Evolutionary conservation across 148 eudicot genomes (phyloP).

Genomic region (Persicaria tinctoria): DNA sequence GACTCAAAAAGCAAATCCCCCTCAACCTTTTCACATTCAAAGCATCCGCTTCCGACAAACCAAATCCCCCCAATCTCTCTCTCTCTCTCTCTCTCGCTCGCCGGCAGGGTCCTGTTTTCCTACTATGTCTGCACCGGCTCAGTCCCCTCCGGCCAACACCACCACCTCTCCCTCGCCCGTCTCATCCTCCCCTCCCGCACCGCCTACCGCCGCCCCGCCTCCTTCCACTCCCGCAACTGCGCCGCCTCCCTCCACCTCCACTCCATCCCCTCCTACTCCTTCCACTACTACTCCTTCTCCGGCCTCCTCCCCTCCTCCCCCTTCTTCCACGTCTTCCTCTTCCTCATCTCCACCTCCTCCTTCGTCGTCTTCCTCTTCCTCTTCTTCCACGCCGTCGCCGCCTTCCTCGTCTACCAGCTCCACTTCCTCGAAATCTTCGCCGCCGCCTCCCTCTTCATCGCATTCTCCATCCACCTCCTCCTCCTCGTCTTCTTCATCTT

Average conservation of each 20-base stretch:
- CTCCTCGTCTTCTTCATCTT: constrained; percentile 14
- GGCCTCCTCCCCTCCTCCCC: constrained; percentile 5
- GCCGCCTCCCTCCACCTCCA: constrained; percentile 29
- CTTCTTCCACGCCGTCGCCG: constrained; percentile 21
- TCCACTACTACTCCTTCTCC: constrained; percentile 16
- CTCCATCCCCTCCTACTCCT: constrained; percentile 27
- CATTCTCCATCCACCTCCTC: constrained; percentile 16
- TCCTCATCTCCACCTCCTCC: constrained; percentile 18
- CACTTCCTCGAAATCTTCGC: constrained; percentile 16
- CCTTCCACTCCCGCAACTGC: constrained; percentile 25
- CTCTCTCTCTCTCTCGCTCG: constrained; percentile 11
- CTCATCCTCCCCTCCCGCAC: constrained; percentile 21
- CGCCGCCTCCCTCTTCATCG: constrained; percentile 23
- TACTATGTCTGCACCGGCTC: constrained; percentile 20
- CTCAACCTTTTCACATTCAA: no score
- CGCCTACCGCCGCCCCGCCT: constrained; percentile 24
- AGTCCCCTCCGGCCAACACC: constrained; percentile 26
- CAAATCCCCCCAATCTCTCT: constrained; percentile 7
- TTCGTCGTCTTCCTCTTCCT: constrained; percentile 15
- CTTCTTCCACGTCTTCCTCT: constrained; percentile 17
- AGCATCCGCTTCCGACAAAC: constrained; percentile 13
- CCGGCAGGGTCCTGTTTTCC: not conserved
- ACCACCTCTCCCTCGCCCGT: constrained; percentile 28
- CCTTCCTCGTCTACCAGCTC: constrained; percentile 23
- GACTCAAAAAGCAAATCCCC: no score